Conservation (phyloP, 208 protist species). For the Plasmodiophora brassicae region DNA sequence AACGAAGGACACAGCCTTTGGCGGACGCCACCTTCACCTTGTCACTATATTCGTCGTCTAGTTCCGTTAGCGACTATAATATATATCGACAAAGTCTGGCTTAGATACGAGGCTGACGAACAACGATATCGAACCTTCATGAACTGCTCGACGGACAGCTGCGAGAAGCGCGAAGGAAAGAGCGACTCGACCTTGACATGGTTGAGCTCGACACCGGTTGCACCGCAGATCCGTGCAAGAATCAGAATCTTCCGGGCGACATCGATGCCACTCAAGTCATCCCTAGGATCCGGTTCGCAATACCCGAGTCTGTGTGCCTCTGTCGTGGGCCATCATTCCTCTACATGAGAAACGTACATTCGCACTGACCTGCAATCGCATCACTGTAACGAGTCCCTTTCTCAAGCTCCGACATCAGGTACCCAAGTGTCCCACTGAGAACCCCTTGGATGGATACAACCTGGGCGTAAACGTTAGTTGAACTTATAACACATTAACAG, state of each 20-base stretch:
- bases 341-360: no score
- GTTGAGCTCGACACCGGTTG: background rate
- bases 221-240: background rate
- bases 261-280: background rate
- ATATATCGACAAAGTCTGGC: background rate
- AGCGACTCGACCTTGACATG: background rate
- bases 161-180: background rate
- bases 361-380: background rate
- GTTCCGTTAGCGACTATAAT: background rate
- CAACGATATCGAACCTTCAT: background rate
- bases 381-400: background rate
- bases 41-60: background rate
- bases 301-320: constrained; percentile 2
- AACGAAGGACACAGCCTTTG: background rate
- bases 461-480: no score
- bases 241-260: constrained; percentile 6
- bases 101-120: background rate
- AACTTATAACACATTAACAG: background rate
- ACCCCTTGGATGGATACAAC: background rate
- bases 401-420: background rate
- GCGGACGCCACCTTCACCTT: background rate
- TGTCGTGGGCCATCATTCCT: background rate
- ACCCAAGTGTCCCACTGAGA: background rate
- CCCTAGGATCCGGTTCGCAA: background rate
- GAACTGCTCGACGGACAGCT: background rate